phyloP scores from a whole-genome alignment of 768 basidiomycete genomes.

The Tephrocybe sp. region DNA sequence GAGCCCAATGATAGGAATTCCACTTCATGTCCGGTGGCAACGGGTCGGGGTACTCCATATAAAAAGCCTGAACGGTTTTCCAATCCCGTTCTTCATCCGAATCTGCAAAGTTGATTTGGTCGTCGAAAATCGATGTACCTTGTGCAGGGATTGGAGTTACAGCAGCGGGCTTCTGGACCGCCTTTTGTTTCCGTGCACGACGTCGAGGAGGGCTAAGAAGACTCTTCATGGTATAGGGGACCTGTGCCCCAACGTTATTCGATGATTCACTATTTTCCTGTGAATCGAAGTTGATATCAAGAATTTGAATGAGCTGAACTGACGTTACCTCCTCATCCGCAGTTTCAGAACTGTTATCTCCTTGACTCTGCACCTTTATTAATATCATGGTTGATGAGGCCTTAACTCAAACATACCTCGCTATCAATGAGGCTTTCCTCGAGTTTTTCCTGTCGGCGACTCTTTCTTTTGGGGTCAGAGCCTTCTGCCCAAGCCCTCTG shows the following conservation, averaged over 20 bases:
- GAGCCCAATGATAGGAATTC: constrained; percentile 3
- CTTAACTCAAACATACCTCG: neutral
- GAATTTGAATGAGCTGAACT: neutral
- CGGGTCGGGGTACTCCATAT: neutral
- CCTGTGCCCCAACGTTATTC: neutral
- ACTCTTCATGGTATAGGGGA: constrained; percentile 7
- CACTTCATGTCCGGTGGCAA: neutral
- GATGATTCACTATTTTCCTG: neutral
- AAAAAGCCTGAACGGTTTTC: neutral
- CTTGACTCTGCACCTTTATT: neutral
- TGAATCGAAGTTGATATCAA: neutral
- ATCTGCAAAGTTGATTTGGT: neutral
- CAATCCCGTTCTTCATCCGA: neutral
- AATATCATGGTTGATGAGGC: neutral
- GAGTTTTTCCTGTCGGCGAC: neutral
- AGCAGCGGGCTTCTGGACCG: neutral
- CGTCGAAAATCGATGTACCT: neutral
- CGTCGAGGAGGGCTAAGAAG: constrained; percentile 4
- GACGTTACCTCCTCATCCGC: neutral
- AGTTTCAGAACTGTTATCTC: neutral
- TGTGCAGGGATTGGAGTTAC: neutral
- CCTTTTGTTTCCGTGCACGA: neutral
- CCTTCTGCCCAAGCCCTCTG: neutral
- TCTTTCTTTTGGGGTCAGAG: neutral
- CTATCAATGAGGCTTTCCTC: neutral